Conservation (phyloP, 1,139 yeast genomes). For the Nakaseomyces sp. region DNA sequence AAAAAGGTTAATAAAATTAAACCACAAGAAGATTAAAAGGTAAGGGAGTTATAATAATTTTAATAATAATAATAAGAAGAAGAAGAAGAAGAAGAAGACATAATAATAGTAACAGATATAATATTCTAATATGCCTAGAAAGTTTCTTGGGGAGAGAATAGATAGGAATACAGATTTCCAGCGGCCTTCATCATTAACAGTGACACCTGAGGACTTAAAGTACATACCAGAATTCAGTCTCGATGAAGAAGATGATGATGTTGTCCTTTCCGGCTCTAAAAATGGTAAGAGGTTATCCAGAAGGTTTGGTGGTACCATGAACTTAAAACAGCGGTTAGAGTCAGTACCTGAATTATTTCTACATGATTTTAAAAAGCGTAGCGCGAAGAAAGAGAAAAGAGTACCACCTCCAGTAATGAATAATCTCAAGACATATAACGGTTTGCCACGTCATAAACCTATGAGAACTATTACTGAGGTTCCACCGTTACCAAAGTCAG, state of each 20-base stretch:
- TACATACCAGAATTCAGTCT: constrained; percentile 17
- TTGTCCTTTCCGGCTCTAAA: background rate
- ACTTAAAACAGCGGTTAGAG: constrained; percentile 24
- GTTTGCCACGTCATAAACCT: background rate
- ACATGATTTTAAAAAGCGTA: constrained; percentile 18
- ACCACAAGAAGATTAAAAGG: no score
- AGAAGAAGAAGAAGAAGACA: background rate
- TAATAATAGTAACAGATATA: background rate
- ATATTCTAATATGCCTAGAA: constrained; percentile 27
- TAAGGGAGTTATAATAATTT: no score
- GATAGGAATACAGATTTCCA: constrained; percentile 21
- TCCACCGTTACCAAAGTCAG: background rate
- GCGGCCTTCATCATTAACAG: constrained; percentile 27
- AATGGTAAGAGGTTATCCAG: constrained; percentile 18
- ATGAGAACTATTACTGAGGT: background rate
- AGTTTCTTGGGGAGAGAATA: constrained; percentile 27
- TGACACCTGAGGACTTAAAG: constrained; percentile 24
- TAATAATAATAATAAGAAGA: background rate
- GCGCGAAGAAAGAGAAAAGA: constrained; percentile 3
- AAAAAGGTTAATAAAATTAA: no score
- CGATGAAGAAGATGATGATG: constrained; percentile 7
- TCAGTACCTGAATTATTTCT: constrained; percentile 28
- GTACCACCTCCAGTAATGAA: background rate
- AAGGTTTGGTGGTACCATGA: constrained; percentile 26
- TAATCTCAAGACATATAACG: background rate